Base-by-base conservation (phyloP, 176 grass and related monocot genomes). In the Melocanna baccifera region DNA sequence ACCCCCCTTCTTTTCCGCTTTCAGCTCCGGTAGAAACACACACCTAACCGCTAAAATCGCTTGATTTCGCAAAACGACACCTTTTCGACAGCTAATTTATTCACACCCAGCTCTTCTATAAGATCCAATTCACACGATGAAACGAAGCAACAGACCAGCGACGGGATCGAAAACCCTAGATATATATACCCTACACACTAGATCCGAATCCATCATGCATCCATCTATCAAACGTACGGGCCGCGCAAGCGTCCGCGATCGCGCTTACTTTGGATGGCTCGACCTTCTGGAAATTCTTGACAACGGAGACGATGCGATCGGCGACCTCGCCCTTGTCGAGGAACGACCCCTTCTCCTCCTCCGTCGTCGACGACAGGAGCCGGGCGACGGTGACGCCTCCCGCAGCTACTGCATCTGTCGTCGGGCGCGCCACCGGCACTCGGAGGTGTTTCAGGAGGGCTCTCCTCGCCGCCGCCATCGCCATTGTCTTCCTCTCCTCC, bases 211-310 rank as follows among this genome's bases (percentile, higher is more conserved):
- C 50, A 52, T 52, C 67, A 82, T 52, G 11, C 12, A 68, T 18
- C 62, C 2, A 69, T 28, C n/a, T 4, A 25, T 9, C 30, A 80
- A 75, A 59, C 16, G 29, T 25, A 79, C 67, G 20, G 68, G 46
- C 13, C 2, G 36, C 36, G 25, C 10, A 67, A 26, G 37, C 61
- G 23, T 26, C 47, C 0, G 0, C 4, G 41, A 40, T 36, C 39
- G 3, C 5, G 12, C 78, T 82, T 68, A 96, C 94, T 89, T 96
- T 93, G 48, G 84, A 71, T 8, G 91, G 91, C 5, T 93, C 91
- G 66, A 93, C 85, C 77, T 93, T 91, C 87, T 96, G 89, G 73
- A 93, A 93, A 76, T 90, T 93, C 87, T 96, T 96, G 62, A 96
- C 76, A 25, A 96, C 89, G 63, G 84, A 83, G 84, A 96, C 55